phyloP scores from a whole-genome alignment of 371 early-diverging fungal species.

The Rhizomucor miehei region DNA sequence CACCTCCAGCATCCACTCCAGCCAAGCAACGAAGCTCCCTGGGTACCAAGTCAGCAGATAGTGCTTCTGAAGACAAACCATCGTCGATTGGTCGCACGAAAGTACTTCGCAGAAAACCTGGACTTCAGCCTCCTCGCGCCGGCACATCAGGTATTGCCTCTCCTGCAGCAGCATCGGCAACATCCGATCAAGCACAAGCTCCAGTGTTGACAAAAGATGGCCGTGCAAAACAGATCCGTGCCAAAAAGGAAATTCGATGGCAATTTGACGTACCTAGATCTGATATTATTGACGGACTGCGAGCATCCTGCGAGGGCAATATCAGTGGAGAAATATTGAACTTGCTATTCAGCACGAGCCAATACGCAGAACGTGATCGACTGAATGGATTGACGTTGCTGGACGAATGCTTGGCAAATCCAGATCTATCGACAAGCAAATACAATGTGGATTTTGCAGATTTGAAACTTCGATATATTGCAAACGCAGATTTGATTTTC shows the following conservation, averaged over 20 bases:
- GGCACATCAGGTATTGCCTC: conserved; percentile 1
- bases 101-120: conserved; percentile 7
- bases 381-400: conserved; percentile 62
- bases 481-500: conserved; percentile 73
- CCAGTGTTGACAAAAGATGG: conserved; percentile 67
- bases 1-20: not conserved
- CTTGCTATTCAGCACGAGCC: conserved; percentile 77
- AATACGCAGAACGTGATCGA: conserved; percentile 79
- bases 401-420: conserved; percentile 60
- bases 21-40: no score
- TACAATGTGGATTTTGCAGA: conserved; percentile 53
- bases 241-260: conserved; percentile 76
- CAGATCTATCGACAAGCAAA: conserved; percentile 33
- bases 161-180: conserved; percentile 20
- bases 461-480: conserved; percentile 52
- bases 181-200: conserved; percentile 16
- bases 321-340: conserved; percentile 53
- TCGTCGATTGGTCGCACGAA: conserved; percentile 7
- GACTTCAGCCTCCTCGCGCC: conserved; percentile 9
- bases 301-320: conserved; percentile 57
- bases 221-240: conserved; percentile 67
- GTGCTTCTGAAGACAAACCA: conserved; percentile 10
- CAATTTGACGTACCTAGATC: conserved; percentile 71
- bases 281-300: conserved; percentile 67
- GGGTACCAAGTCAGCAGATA: no score